These are phyloP conservation scores for Enterocytospora artemiae DNA, from an alignment of 371 early-diverging fungal genomes.

Conservation along the genomic window DNA sequence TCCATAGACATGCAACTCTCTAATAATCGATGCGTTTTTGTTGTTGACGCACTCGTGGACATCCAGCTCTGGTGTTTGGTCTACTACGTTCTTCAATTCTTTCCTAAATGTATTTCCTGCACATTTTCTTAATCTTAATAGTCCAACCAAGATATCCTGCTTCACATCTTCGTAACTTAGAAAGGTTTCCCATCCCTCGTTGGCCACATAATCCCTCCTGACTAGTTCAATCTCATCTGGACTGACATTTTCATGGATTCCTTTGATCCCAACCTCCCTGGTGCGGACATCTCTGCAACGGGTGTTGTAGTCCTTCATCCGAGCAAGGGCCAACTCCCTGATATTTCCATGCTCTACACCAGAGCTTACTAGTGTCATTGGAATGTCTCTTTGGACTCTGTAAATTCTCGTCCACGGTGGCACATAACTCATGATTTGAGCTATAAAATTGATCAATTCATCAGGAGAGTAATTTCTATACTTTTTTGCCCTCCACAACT, in stretches of 20 bases:
- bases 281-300: conserved; percentile 95
- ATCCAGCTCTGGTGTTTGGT: conserved; percentile 58
- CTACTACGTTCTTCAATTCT: conserved; percentile 63
- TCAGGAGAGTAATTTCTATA: conserved; percentile 96
- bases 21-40: conserved; percentile 67
- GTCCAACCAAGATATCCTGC: conserved; percentile 89
- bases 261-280: conserved; percentile 95
- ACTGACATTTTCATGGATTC: conserved; percentile 83
- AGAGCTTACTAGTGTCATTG: conserved; percentile 98
- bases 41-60: conserved; percentile 22
- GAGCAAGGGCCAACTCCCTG: conserved; percentile 82
- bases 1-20: conserved; percentile 98
- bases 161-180: conserved; percentile 93
- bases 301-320: conserved; percentile 90
- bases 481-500: conserved; percentile 91
- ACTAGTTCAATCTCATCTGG: conserved; percentile 82
- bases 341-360: conserved; percentile 98
- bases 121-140: conserved; percentile 79
- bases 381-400: conserved; percentile 97
- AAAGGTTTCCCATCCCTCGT: conserved; percentile 99
- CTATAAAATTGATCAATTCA: conserved; percentile 88
- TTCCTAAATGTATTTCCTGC: conserved; percentile 81
- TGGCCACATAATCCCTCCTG: conserved; percentile 92
- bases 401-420: conserved; percentile 99
- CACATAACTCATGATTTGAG: conserved; percentile 82